Evolutionary conservation across 2,329 filamentous ascomycete genomes (phyloP).

Genomic region (Paracoccidioides lutzii): DNA sequence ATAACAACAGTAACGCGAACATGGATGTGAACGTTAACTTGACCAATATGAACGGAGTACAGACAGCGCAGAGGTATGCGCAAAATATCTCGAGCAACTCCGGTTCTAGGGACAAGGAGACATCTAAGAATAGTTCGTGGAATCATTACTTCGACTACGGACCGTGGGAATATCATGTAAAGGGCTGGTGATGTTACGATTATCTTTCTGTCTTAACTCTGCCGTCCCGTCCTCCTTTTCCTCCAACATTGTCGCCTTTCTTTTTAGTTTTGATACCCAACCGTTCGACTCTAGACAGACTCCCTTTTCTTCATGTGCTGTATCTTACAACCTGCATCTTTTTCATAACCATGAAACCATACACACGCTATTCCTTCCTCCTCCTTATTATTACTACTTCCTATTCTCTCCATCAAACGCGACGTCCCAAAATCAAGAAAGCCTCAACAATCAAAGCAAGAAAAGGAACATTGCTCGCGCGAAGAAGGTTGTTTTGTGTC

Average conservation of each 20-base stretch:
- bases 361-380: not conserved
- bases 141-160: slow-evolving; percentile 79
- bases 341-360: not conserved
- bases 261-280: slow-evolving; percentile 3
- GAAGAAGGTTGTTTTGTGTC: no score
- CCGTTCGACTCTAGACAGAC: not conserved
- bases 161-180: slow-evolving; percentile 70
- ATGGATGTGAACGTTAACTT: no score
- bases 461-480: no score
- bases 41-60: slow-evolving; percentile 30
- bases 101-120: slow-evolving; percentile 43
- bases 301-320: not conserved
- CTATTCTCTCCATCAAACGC: no score
- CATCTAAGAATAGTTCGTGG: slow-evolving; percentile 58
- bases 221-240: not conserved
- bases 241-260: not conserved
- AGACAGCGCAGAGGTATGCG: slow-evolving; percentile 23
- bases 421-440: no score
- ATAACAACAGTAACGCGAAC: slow-evolving; percentile 18
- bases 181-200: slow-evolving; percentile 55
- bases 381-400: not conserved
- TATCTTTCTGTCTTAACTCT: not conserved
- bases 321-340: not conserved
- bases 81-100: slow-evolving; percentile 12
- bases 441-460: no score